Base-by-base conservation (phyloP, 2,329 filamentous ascomycete genomes). In the Hypomyces rosellus region DNA sequence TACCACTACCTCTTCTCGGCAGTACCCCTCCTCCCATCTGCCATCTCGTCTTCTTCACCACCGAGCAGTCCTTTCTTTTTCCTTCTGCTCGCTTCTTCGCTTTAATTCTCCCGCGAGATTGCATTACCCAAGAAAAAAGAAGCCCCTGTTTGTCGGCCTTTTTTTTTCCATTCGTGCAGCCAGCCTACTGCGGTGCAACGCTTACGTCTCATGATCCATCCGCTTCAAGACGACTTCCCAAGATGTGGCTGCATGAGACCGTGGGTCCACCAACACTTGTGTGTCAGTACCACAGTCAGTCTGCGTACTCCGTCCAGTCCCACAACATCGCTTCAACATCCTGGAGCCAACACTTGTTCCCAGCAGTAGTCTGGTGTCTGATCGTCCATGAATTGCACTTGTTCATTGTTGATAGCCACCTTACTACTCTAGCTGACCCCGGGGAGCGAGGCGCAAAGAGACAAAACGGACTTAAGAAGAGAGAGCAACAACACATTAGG, bases 181-280 rank as follows among this genome's bases (percentile, higher is more conserved):
- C 22, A 3, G 13, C 46, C 38, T 34, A 15, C 43, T 18, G 36
- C 37, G 16, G 30, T 46, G 43, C 48, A 37, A 37, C 48, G 33
- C 25, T 50, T 40, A 16, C 30, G 48, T 45, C 22, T 50, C 25
- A 42, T 40, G 37, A 46, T 46, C 36, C 42, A 46, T 40, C 43
- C 48, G 37, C 41, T 36, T 46, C 12, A 30, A 40, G 48, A 41
- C 30, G 36, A 40, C 13, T 22, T 47, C 38, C 20, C 39, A 43
- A 47, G 44, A 47, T 38, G 49, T 51, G 49, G 50, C 47, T 50
- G 47, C 47, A 50, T 38, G 45, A 25, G 16, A 25, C 16, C 45
- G 20, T 39, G 34, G 34, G 12, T 40, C 20, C 37, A 40, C 45
- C 20, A 47, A 30, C 25, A 30, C 25, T 46, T 11, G 33, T 11